phyloP scores from a whole-genome alignment of 2,329 filamentous ascomycete species.

The Pseudogymnoascus sp. region DNA sequence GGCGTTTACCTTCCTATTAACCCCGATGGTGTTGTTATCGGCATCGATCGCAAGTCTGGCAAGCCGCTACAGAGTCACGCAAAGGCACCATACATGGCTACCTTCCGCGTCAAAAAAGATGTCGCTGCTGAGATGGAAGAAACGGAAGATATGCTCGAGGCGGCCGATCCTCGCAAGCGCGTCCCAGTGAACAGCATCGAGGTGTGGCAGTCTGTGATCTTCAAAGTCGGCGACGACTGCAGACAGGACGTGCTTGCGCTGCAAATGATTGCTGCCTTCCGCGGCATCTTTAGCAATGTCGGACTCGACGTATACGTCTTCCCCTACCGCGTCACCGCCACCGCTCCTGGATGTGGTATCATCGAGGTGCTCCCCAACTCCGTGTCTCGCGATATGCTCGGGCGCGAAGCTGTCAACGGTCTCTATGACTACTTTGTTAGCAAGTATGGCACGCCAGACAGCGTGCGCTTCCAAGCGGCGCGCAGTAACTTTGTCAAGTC shows the following conservation, averaged over 20 bases:
- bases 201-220: conserved; percentile 98
- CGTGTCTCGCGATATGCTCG: conserved; percentile 97
- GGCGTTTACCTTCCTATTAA: conserved; percentile 97
- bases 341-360: conserved; percentile 92
- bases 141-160: conserved; percentile 44
- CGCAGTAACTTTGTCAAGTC: conserved; percentile 97
- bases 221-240: conserved; percentile 98
- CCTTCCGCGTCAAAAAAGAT: conserved; percentile 89
- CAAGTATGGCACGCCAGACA: conserved; percentile 95
- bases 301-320: conserved; percentile 96
- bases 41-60: conserved; percentile 95
- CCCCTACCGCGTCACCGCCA: conserved; percentile 94
- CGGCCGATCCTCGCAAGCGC: conserved; percentile 34
- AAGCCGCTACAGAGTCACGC: conserved; percentile 97
- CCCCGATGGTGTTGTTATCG: conserved; percentile 92
- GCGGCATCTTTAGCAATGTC: conserved; percentile 90
- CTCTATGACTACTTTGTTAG: conserved; percentile 97
- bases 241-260: conserved; percentile 93
- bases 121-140: conserved; percentile 45
- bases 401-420: conserved; percentile 93
- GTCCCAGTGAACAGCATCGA: conserved; percentile 59
- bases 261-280: conserved; percentile 96
- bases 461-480: conserved; percentile 87
- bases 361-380: conserved; percentile 98
- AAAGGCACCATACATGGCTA: conserved; percentile 98